Evolutionary conservation across 2,329 filamentous ascomycete genomes (phyloP), one percentile per base, ranked within the genome.

Genomic region (Phaeophleospora eucalypticola): DNA sequence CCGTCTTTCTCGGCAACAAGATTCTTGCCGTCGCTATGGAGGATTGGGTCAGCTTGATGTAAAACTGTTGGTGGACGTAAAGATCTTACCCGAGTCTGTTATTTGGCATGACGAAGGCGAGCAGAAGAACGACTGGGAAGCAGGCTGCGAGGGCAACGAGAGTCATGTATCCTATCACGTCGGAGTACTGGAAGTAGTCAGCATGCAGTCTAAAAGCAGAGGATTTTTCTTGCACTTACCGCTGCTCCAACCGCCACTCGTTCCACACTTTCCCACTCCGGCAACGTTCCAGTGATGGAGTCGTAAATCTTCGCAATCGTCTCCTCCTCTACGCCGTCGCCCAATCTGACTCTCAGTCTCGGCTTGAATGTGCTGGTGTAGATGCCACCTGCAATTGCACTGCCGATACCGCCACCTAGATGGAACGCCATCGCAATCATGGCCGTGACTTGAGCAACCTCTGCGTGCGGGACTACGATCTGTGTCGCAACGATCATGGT

Each of bases 381-480:
- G 12, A 78, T 76, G 4, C 68, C 72, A 4, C 74, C 74, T 2
- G 74, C 72, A 19, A 72, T 58, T 29, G 63, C 66, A 12, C 58
- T 50, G 2, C 70, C 69, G 4, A 78, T 51, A 45, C 71, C 75
- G 7, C 67, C 63, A 35, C 65, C 67, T 10, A 71, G 64, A 38
- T 54, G 51, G 20, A 35, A 29, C 3, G 33, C 24, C 41, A 54
- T 46, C 19, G 76, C 59, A 12, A 74, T 64, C 37, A 78, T 52
- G 1, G 73, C 71, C 0, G 73, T 75, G 10, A 75, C 67, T 54
- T 76, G 73, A 0, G 75, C 69, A 43, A 77, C 62, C 51, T 78
- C 68, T 0, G 63, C 58, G 50, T 74, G 71, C 0, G 72, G 64
- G 2, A 77, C 72, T 0, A 67, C 63, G 37, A 74, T 70, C 56